Percentiles rank a stretch among this genome's conserved stretches.
phyloP scores from a whole-genome alignment of 2,329 filamentous ascomycete species.

The Coniochaeta prunicola region DNA sequence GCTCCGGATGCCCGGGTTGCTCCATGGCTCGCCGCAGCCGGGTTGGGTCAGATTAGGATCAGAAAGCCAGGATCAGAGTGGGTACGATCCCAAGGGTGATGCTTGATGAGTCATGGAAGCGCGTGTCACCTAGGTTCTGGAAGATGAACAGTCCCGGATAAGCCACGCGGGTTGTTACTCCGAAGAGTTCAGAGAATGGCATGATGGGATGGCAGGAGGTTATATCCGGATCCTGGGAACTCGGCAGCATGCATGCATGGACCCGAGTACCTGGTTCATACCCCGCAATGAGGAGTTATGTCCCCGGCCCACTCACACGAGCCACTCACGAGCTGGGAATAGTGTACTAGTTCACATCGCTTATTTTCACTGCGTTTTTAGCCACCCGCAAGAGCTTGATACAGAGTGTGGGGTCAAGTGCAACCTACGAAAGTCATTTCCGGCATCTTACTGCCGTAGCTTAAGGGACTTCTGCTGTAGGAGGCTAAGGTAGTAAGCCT shows the following conservation, averaged over 20 bases:
- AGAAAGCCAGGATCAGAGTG: not conserved
- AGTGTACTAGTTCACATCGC: too few relatives aligned
- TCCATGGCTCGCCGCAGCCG: not conserved
- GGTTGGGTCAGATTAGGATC: not conserved
- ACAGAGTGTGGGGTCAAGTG: too few relatives aligned
- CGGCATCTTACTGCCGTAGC: too few relatives aligned
- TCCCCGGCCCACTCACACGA: not conserved
- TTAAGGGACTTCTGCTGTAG: too few relatives aligned
- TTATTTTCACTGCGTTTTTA: too few relatives aligned
- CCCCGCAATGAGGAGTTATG: not conserved
- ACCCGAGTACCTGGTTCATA: not conserved
- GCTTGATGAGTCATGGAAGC: not conserved
- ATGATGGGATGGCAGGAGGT: not conserved
- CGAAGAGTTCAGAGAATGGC: not conserved
- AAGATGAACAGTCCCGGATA: not conserved
- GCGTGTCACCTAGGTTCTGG: not conserved
- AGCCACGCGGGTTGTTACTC: not conserved
- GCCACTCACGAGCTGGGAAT: too few relatives aligned
- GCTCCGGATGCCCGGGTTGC: not conserved
- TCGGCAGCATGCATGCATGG: not conserved
- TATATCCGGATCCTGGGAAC: not conserved
- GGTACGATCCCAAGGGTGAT: not conserved
- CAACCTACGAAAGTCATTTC: too few relatives aligned
- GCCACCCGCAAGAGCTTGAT: too few relatives aligned
- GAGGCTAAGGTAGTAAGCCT: too few relatives aligned